phyloP scores from a whole-genome alignment of 2,329 filamentous ascomycete species.

The Neodidymelliopsis sp. region DNA sequence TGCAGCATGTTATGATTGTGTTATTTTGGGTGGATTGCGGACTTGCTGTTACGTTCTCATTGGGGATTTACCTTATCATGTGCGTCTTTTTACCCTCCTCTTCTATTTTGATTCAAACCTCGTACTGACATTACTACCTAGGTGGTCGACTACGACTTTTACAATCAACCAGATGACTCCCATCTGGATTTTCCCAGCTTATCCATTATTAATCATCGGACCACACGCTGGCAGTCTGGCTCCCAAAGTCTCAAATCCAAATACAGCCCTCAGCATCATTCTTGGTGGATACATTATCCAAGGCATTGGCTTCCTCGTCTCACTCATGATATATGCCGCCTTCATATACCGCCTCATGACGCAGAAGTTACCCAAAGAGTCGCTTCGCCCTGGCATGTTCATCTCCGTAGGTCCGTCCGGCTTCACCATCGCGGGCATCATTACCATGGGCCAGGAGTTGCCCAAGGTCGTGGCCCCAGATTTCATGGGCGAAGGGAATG shows the following conservation, averaged over 20 bases:
- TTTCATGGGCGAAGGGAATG: slow-evolving; percentile 64
- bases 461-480: slow-evolving; percentile 57
- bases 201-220: slow-evolving; percentile 78
- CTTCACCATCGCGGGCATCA: slow-evolving; percentile 69
- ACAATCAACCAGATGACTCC: slow-evolving; percentile 87
- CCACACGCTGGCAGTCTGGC: slow-evolving; percentile 72
- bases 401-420: slow-evolving; percentile 81
- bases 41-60: slow-evolving; percentile 71
- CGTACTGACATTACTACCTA: slow-evolving; percentile 38
- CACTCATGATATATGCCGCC: slow-evolving; percentile 81
- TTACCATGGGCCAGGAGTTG: slow-evolving; percentile 64
- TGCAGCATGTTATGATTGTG: slow-evolving; percentile 64
- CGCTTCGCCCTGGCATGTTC: slow-evolving; percentile 82
- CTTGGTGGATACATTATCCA: slow-evolving; percentile 67
- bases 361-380: slow-evolving; percentile 80
- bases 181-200: slow-evolving; percentile 87
- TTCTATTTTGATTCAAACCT: neutral
- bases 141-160: slow-evolving; percentile 70
- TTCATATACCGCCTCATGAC: slow-evolving; percentile 90
- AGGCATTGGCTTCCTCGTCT: slow-evolving; percentile 70
- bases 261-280: slow-evolving; percentile 61
- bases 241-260: slow-evolving; percentile 51
- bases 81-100: slow-evolving; percentile 55
- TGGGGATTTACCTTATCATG: slow-evolving; percentile 76
- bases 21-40: slow-evolving; percentile 78